Base-by-base conservation (phyloP, 2,329 filamentous ascomycete species). In the Sporothrix curviconia region DNA sequence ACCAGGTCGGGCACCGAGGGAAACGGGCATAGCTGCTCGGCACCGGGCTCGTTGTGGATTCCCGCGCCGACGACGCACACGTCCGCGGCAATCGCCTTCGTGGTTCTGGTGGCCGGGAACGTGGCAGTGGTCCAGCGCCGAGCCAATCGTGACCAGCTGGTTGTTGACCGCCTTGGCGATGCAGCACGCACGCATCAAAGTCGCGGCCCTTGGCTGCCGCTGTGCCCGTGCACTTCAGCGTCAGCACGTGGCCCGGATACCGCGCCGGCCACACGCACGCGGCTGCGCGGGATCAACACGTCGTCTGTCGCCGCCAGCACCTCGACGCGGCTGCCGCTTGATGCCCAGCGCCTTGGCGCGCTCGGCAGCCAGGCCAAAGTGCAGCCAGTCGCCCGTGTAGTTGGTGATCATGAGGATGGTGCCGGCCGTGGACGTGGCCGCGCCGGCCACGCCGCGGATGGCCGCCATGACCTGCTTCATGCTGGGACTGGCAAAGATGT, bases 21-120 rank as follows among this genome's bases (percentile, higher is more conserved):
- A 0, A 69, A 72, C 0, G 79, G 82, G 0, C 77, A 78, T n/a
- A 84, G 64, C 67, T 80, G 82, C 64, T 73, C 74, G 64, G 82
- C 79, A 0, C 79, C 84, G 0, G 84, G 83, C 68, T 87, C 84
- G 64, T 86, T 86, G 66, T 87, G 84, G 12, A 82, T 82, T 0
- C 84, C 84, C 25, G 83, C 85, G 3, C 84, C 84, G 14, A 86
- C 73, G 66, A 85, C 83, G 39, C 85, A 68, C 57, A 81, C 81
- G 56, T 81, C 68, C 1, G 70, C 66, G 11, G 69, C 71, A 1
- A 84, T 72, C n/a, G 70, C 74, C 15, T n/a, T 68, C 74, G 58
- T 79, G 76, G 56, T 79, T 73, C 2, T 71, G 66, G 39, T 78
- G 72, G 0, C 80, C 80, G 0, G 80, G 79, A 1, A 82, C 79